Conservation (phyloP, 306 rosid genomes). For the Lathyrus aphaca region DNA sequence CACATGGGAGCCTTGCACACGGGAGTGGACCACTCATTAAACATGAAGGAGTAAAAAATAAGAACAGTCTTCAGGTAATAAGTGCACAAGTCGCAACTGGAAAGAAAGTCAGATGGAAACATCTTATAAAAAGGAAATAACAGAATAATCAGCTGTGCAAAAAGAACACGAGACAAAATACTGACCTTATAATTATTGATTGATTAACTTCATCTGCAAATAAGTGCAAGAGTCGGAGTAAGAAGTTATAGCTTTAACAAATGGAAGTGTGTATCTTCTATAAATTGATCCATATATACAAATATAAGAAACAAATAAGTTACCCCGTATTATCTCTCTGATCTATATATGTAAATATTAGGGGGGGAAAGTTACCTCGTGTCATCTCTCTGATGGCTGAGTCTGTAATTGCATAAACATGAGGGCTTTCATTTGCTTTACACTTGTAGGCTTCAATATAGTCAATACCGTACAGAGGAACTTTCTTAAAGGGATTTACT, state of each 20-base stretch:
- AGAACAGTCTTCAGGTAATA: background rate
- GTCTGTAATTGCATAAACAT: conserved; percentile 96
- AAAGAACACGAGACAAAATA: conserved; percentile 23
- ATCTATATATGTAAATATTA: conserved; percentile 36
- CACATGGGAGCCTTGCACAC: conserved; percentile 7
- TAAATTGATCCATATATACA: conserved; percentile 27
- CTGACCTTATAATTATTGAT: conserved; percentile 95
- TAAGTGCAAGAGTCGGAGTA: conserved; percentile 21
- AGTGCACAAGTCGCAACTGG: conserved; percentile 13
- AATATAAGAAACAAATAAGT: conserved; percentile 19
- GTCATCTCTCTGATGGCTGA: conserved; percentile 93
- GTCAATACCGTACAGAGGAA: conserved; percentile 76
- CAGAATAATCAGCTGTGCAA: conserved; percentile 8
- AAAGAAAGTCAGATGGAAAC: conserved; percentile 22
- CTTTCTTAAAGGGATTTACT: conserved; percentile 92
- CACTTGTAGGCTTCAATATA: conserved; percentile 86
- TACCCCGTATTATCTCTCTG: conserved; percentile 85
- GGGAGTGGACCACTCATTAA: conserved; percentile 7
- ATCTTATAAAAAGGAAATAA: conserved; percentile 6
- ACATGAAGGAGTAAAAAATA: background rate
- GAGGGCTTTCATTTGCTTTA: conserved; percentile 76
- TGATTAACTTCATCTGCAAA: conserved; percentile 96
- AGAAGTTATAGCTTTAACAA: conserved; percentile 41
- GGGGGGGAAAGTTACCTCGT: conserved; percentile 59
- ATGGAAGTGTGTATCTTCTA: conserved; percentile 33